Percentiles rank a stretch among this genome's conserved stretches.
Evolutionary conservation across 2,329 filamentous ascomycete species (phyloP).

Genomic region (Zopfia rhizophila): DNA sequence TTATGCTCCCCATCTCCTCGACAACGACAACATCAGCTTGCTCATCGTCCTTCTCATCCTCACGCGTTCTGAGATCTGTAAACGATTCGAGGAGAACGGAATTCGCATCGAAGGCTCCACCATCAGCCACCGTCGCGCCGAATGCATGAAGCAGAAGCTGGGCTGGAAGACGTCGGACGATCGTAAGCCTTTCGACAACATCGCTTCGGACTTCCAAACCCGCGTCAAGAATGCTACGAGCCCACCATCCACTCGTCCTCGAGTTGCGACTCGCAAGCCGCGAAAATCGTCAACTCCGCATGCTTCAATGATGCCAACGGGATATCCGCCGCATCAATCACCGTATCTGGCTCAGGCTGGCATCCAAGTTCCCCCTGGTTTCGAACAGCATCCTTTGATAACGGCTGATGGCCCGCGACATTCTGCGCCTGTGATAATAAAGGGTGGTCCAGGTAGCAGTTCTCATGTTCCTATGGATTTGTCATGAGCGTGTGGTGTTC

Average conservation of each 20-base stretch:
- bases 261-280: conserved; percentile 9
- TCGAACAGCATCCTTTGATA: too few relatives aligned
- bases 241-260: conserved; percentile 38
- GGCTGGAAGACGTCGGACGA: conserved; percentile 46
- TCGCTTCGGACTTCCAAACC: conserved; percentile 46
- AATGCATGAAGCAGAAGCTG: conserved; percentile 51
- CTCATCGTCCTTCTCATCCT: conserved; percentile 49
- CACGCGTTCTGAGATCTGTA: conserved; percentile 47
- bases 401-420: too few relatives aligned
- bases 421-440: too few relatives aligned
- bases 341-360: too few relatives aligned
- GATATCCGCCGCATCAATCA: conserved; percentile 10
- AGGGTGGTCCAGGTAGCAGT: conserved; percentile 18
- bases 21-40: conserved; percentile 51
- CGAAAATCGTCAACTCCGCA: conserved; percentile 13
- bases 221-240: conserved; percentile 47
- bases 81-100: conserved; percentile 48
- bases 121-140: conserved; percentile 49
- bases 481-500: conserved; percentile 11
- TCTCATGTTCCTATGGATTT: conserved; percentile 34
- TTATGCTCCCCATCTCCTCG: conserved; percentile 50
- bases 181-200: conserved; percentile 48
- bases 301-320: background rate
- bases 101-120: conserved; percentile 52
- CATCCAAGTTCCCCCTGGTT: conserved; percentile 11